phyloP scores from a whole-genome alignment of 495 filamentous ascomycete genomes.

The Penicillium subrubescens region DNA sequence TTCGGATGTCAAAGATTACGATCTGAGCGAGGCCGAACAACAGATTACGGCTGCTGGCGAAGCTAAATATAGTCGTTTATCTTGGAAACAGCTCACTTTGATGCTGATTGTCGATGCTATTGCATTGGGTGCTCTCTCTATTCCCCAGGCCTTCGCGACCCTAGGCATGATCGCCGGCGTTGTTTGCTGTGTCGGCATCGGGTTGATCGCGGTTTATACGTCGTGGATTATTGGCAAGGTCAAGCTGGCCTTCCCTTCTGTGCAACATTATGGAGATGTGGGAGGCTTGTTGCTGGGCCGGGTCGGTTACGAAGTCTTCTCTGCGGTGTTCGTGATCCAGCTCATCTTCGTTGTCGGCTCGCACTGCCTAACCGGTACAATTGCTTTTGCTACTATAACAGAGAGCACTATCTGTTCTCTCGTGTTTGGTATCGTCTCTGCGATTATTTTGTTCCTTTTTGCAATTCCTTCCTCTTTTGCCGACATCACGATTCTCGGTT shows the following conservation, averaged over 20 bases:
- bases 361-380: slow-evolving; percentile 68
- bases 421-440: slow-evolving; percentile 60
- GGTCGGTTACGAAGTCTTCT: slow-evolving; percentile 60
- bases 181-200: slow-evolving; percentile 57
- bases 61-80: slow-evolving; percentile 20
- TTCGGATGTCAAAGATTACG: slow-evolving; percentile 3
- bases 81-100: slow-evolving; percentile 37
- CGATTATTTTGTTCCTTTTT: slow-evolving; percentile 58
- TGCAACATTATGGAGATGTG: slow-evolving; percentile 67
- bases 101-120: slow-evolving; percentile 63
- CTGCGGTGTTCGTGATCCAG: slow-evolving; percentile 58
- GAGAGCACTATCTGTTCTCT: slow-evolving; percentile 61
- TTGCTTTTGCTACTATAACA: slow-evolving; percentile 63
- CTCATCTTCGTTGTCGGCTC: slow-evolving; percentile 69
- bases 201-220: slow-evolving; percentile 68
- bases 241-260: slow-evolving; percentile 63
- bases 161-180: slow-evolving; percentile 58
- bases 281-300: slow-evolving; percentile 60
- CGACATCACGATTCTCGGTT: slow-evolving; percentile 59
- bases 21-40: not conserved
- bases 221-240: slow-evolving; percentile 70
- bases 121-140: slow-evolving; percentile 58
- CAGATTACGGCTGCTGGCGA: not conserved
- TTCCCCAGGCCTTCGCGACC: slow-evolving; percentile 58
- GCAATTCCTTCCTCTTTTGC: slow-evolving; percentile 57